These are phyloP conservation scores for Poa annua DNA, from an alignment of 176 grass and related monocot genomes.

Conservation along the genomic window DNA sequence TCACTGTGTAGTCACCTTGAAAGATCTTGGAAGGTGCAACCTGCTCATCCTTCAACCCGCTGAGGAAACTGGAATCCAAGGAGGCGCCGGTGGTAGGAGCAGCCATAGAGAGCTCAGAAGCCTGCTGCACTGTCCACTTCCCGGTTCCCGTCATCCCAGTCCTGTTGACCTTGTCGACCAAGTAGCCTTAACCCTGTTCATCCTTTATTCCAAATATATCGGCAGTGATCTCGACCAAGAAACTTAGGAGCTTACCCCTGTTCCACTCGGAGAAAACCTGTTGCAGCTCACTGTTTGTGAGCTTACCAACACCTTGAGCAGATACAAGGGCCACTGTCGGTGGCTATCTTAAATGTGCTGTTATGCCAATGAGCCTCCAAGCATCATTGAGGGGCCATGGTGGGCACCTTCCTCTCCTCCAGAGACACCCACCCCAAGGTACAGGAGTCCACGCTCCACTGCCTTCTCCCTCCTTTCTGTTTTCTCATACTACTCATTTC, in stretches of 20 bases:
- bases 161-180: constrained; percentile 81
- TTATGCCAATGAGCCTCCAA: constrained; percentile 54
- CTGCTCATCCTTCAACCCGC: too few species aligned
- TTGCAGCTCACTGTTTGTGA: too few species aligned
- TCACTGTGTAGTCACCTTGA: too few species aligned
- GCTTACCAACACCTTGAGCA: constrained; percentile 62
- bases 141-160: constrained; percentile 65
- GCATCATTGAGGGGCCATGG: constrained; percentile 71
- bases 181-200: constrained; percentile 57
- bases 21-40: too few species aligned
- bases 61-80: too few species aligned
- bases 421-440: constrained; percentile 72
- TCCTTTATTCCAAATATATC: constrained; percentile 77
- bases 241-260: constrained; percentile 74
- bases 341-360: constrained; percentile 70
- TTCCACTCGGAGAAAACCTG: constrained; percentile 80
- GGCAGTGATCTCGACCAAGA: constrained; percentile 70
- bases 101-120: too few species aligned
- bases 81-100: too few species aligned
- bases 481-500: constrained; percentile 88
- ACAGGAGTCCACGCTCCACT: constrained; percentile 64
- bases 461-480: constrained; percentile 86
- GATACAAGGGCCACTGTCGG: constrained; percentile 61
- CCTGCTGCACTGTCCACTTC: too few species aligned
- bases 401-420: constrained; percentile 78